Conservation (phyloP, 106 monocot genomes). For the Narthecium ossifragum region DNA sequence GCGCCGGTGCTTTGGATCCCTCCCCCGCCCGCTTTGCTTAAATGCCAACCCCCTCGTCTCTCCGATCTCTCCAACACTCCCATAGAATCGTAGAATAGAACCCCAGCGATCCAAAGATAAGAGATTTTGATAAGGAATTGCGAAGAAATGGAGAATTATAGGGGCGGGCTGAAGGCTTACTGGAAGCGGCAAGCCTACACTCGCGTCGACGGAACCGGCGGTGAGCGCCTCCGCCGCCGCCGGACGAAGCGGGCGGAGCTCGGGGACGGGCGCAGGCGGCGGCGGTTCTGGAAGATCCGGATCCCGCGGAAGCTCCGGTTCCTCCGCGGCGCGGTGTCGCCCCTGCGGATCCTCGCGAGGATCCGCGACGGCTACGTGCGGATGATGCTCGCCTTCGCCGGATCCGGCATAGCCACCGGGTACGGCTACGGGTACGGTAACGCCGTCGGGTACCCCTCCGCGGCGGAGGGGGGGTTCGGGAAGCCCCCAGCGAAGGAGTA, state of each 20-base stretch:
- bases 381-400: conserved; percentile 48
- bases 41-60: neutral
- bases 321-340: conserved; percentile 16
- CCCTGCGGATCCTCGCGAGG: conserved; percentile 26
- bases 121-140: too few relatives aligned
- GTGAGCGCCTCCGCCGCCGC: neutral
- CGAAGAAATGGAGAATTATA: neutral
- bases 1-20: neutral
- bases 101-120: neutral
- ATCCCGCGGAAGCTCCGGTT: conserved; percentile 14
- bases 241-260: conserved; percentile 6
- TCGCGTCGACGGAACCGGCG: conserved; percentile 8
- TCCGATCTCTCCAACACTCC: neutral
- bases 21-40: neutral
- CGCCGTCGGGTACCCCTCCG: too few relatives aligned
- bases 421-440: conserved; percentile 19
- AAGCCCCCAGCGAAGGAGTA: conserved; percentile 36
- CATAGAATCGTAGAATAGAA: neutral
- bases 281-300: conserved; percentile 31
- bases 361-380: conserved; percentile 61
- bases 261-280: conserved; percentile 4
- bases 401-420: conserved; percentile 10
- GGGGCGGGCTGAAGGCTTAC: conserved; percentile 28
- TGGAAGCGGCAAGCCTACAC: conserved; percentile 29
- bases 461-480: conserved; percentile 7